Evolutionary conservation across 148 eudicot species (phyloP).

Genomic region (Silene latifolia): DNA sequence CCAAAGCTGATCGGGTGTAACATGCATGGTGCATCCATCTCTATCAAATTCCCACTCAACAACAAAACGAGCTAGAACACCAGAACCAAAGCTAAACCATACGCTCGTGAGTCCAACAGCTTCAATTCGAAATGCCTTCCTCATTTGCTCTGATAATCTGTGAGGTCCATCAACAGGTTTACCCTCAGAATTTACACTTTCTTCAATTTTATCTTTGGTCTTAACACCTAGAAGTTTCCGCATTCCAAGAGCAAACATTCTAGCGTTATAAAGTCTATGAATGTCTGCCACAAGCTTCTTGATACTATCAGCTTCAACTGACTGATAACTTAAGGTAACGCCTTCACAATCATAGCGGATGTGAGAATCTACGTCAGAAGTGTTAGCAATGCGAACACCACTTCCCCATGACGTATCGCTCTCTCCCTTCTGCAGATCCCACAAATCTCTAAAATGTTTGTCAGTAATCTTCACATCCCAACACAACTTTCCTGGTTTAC

Average conservation of each 20-base stretch:
- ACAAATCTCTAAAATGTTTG: constrained; percentile 86
- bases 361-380: constrained; percentile 91
- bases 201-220: constrained; percentile 65
- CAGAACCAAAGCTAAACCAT: constrained; percentile 96
- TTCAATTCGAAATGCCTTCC: constrained; percentile 83
- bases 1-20: constrained; percentile 97
- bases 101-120: constrained; percentile 94
- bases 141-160: constrained; percentile 78
- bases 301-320: constrained; percentile 87
- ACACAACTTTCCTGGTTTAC: constrained; percentile 85
- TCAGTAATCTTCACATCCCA: constrained; percentile 98
- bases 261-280: constrained; percentile 79
- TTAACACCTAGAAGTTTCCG: constrained; percentile 72
- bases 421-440: constrained; percentile 92
- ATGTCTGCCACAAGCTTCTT: constrained; percentile 92
- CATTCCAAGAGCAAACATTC: constrained; percentile 95
- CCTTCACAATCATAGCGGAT: constrained; percentile 91
- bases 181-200: constrained; percentile 43
- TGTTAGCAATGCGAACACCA: constrained; percentile 87
- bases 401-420: constrained; percentile 78
- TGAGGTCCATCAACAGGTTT: constrained; percentile 57
- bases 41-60: constrained; percentile 96
- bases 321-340: constrained; percentile 73
- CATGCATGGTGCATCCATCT: constrained; percentile 99
- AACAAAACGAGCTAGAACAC: constrained; percentile 86